These are phyloP conservation scores for Hypoxylon sp. DNA, from an alignment of 2,329 filamentous ascomycete genomes.

Conservation along the genomic window DNA sequence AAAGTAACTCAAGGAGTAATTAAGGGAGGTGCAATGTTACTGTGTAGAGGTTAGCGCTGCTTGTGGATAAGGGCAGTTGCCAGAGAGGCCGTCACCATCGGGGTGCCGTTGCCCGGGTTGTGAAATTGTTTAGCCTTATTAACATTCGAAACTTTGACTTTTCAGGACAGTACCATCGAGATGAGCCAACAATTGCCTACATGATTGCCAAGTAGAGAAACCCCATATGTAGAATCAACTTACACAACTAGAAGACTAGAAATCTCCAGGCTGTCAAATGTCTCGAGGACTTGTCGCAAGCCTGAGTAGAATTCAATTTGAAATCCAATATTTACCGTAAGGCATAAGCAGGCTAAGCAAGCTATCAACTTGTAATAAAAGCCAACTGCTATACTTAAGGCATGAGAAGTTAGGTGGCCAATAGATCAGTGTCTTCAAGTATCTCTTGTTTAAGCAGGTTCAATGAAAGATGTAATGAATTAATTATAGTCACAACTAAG, in stretches of 20 bases:
- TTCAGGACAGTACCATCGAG: not conserved
- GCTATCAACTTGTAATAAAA: not conserved
- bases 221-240: constrained; percentile 7
- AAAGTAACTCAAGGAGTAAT: not conserved
- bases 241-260: constrained; percentile 7
- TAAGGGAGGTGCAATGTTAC: not conserved
- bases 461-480: no score
- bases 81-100: not conserved
- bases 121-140: not conserved
- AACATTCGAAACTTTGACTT: not conserved
- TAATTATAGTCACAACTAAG: not conserved
- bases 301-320: not conserved
- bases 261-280: not conserved
- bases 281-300: not conserved
- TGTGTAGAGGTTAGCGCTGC: not conserved
- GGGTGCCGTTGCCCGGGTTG: not conserved
- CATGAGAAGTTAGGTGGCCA: not conserved
- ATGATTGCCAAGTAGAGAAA: not conserved
- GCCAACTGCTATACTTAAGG: not conserved
- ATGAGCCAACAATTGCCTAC: constrained; percentile 1
- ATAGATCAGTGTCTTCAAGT: not conserved
- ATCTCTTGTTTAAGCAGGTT: not conserved
- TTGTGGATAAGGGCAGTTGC: not conserved
- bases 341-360: not conserved
- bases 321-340: not conserved